These are phyloP conservation scores for Fraxinus floribunda DNA, from an alignment of 305 asterid genomes.

Conservation along the genomic window DNA sequence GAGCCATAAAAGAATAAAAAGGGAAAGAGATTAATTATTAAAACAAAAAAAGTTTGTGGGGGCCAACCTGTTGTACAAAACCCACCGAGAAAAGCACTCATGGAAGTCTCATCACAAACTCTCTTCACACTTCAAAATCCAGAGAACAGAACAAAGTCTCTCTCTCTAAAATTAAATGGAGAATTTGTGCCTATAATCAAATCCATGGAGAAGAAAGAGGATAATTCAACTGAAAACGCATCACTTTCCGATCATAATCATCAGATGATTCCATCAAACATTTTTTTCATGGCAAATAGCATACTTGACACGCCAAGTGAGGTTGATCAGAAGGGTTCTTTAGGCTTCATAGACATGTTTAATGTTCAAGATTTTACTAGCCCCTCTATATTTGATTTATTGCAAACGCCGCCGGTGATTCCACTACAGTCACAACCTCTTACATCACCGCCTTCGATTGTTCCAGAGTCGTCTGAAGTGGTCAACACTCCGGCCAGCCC, in stretches of 20 bases:
- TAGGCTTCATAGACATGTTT: conserved; percentile 45
- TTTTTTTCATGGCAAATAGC: conserved; percentile 10
- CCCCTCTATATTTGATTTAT: conserved; percentile 47
- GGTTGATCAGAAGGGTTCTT: conserved; percentile 21
- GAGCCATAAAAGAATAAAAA: conserved; percentile 1
- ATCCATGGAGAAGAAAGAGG: conserved; percentile 40
- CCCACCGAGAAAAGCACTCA: conserved; percentile 15
- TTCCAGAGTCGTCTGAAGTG: conserved; percentile 47
- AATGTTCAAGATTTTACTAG: conserved; percentile 36
- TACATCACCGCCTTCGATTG: conserved; percentile 14
- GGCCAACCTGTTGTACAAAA: conserved; percentile 10
- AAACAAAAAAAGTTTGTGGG: conserved; percentile 8
- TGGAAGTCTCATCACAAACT: not conserved
- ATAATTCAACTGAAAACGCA: conserved; percentile 16
- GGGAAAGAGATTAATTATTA: not conserved
- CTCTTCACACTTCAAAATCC: conserved; percentile 23
- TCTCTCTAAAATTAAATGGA: conserved; percentile 28
- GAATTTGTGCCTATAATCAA: conserved; percentile 41
- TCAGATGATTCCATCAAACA: conserved; percentile 38
- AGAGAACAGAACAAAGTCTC: conserved; percentile 6
- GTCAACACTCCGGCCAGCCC: conserved; percentile 64
- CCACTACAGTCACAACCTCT: not conserved
- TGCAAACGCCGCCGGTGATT: conserved; percentile 25
- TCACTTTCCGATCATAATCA: conserved; percentile 35
- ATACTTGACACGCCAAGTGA: conserved; percentile 10